Evolutionary conservation across 2,329 filamentous ascomycete species (phyloP), one percentile per base, ranked within the genome.

Genomic region (Pseudogymnoascus sp.): DNA sequence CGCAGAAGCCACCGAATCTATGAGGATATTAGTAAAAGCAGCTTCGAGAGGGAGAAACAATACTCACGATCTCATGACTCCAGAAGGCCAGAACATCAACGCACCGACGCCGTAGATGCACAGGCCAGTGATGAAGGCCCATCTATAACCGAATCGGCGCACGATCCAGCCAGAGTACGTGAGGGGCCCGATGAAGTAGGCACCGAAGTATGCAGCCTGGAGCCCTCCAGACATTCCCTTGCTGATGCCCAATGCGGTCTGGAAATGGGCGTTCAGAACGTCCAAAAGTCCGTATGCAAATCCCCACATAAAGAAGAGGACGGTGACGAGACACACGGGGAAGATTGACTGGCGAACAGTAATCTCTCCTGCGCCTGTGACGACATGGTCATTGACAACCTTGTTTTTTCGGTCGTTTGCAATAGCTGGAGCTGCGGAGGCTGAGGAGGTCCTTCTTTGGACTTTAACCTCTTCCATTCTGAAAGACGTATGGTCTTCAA

Each of bases 151-250:
- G 69, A 79, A 88, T 66, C 80, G 80, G 36, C 86, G 81, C 7
- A 88, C 76, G 68, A 88, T 82, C 84, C 84, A 87, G 62, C 86
- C 85, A 19, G 87, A 84, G 61, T 78, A 69, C 64, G 87, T 82
- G 65, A 87, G 79, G 65, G 89, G 89, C 5, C 86, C 86, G 53
- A 90, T 79, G n/a, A 88, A 88, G 70, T 90, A 88, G n/a, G 84
- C 82, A 19, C 83, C 80, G 35, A 73, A 72, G 59, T 71, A 62
- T 77, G 68, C 67, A 21, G 64, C 69, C 62, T 69, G 68, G 4
- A 66, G 38, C 23, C 65, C 64, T 17, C 50, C 53, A 28, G 61
- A 26, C 35, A 36, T 61, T 19, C 31, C 53, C 3, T 31, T 19
- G 17, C 23, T 72, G 65, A 77, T 76, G 64, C 75, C 67, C 21